These are phyloP conservation scores for Monosporascus sp. DNA, from an alignment of 2,329 filamentous ascomycete species.

Conservation along the genomic window DNA sequence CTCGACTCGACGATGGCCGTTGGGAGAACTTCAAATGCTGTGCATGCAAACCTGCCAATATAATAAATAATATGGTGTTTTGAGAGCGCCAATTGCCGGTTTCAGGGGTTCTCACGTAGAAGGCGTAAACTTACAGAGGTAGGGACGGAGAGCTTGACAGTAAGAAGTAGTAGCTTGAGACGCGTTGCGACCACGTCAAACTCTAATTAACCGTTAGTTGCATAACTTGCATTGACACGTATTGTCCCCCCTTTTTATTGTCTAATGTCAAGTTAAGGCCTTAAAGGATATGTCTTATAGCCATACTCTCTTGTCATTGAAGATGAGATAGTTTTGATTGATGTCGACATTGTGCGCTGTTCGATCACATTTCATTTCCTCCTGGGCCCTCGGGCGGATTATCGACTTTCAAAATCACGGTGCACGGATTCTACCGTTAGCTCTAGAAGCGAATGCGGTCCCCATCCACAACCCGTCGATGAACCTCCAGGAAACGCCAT, in stretches of 20 bases:
- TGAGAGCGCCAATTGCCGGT: neutral
- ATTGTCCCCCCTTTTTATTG: neutral
- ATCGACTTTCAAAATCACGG: too few species aligned
- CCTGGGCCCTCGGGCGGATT: too few species aligned
- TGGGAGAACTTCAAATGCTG: neutral
- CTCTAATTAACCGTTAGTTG: slow-evolving; percentile 12
- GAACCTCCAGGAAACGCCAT: slow-evolving; percentile 5
- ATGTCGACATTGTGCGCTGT: too few species aligned
- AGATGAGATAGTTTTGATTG: too few species aligned
- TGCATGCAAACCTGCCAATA: neutral
- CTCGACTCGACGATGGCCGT: neutral
- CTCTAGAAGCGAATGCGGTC: neutral
- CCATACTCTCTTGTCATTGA: too few species aligned
- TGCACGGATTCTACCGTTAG: too few species aligned
- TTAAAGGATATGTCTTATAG: too few species aligned
- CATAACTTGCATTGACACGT: slow-evolving; percentile 4
- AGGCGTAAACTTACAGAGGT: too few species aligned
- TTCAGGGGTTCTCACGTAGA: neutral
- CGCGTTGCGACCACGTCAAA: slow-evolving; percentile 1
- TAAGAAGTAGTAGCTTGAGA: neutral
- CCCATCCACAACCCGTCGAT: neutral
- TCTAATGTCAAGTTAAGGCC: too few species aligned
- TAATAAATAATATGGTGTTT: too few species aligned
- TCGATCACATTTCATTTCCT: too few species aligned
- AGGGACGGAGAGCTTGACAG: neutral